Base-by-base conservation (phyloP, 306 rosid species). In the Casuarina cunninghamiana region DNA sequence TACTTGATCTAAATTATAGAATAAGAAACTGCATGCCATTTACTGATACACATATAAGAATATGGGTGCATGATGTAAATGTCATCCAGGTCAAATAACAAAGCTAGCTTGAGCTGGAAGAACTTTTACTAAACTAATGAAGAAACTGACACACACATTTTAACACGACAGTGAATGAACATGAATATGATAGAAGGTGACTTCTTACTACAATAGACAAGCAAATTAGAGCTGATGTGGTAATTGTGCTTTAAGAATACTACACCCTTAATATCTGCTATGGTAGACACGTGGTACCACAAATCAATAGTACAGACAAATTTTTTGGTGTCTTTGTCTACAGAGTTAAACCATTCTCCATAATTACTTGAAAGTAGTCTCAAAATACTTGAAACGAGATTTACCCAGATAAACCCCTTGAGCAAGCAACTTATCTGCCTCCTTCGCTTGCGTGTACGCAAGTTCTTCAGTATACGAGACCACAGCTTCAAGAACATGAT, bases 331-430 rank as follows among this genome's bases (percentile, higher is more conserved):
- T 19, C 60, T 54, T 19, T 10, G n/a, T 19, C 8, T 17, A 5
- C 3, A 54, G 7, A n/a, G 19, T 54, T 54, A 54, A 54, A 17
- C 3, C 9, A 54, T 54, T 19, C 60, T 16, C 0, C 0, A 8
- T 2, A 54, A 61, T n/a, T 49, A 19, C 26, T 60, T 5, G 35
- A 21, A 19, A 42, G 71, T 39, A 66, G 16, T 21, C 8, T 66
- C 19, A 16, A 16, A 10, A 1, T 9, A 10, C 60, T 16, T 60
- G 21, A 70, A 45, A 79, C 76, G 63, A 66, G 62, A 51, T 67
- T 50, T 83, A 88, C 98, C 97, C 11, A 90, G 81, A 86, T 90
- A 90, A 53, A 86, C 86, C 80, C 93, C 91, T 77, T 13, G 81
- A 21, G 83, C 75, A 44, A 93, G 91, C 89, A 88, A 80, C 54